Base-by-base conservation (phyloP, 441 rosid species). In the Populus hybrid region DNA sequence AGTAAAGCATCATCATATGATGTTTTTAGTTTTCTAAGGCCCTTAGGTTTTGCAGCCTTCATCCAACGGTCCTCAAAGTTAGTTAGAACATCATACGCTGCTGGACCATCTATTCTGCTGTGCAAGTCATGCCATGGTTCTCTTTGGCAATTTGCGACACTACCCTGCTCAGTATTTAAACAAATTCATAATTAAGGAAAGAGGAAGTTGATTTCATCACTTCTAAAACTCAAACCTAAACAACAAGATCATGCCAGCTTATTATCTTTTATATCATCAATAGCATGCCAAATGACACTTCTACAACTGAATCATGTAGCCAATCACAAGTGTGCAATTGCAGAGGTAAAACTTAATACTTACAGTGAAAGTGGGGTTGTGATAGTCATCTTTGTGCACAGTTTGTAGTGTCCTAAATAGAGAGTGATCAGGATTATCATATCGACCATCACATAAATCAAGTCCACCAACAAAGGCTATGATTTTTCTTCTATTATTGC, bases 41-140 rank as follows among this genome's bases (percentile, higher is more conserved):
- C 97, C 8, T 20, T 88, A 73, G 95, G 97, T 84, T 93, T 94
- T 6, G 97, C 82, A 79, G 97, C 94, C 85, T 91, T 97, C 3
- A 77, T 65, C 99, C 99, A 94, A n/a, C 99, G 92, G 85, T 94
- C 95, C 88, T 97, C 93, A 78, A 97, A 97, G 84, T 94, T 97
- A 42, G 89, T 86, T 69, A 97, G 85, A 38, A 93, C 92, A 81
- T 97, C 99, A 84, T 94, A 97, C 18, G 99, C 99, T 63, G 99
- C 97, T 10, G 99, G 98, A 73, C 99, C 99, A 87, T 94, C 98
- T 77, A 94, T 92, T 88, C 75, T 91, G 72, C 90, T 68, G 83
- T 97, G 99, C 84, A 97, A 69, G 82, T 97, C 99, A 85, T 97
- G 98, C 98, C 99, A 97, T 64, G 99, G 94, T 82, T 94, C 96